These are phyloP conservation scores for Ustilago trichophora DNA, from an alignment of 1,284 basidiomycete species.

Conservation along the genomic window DNA sequence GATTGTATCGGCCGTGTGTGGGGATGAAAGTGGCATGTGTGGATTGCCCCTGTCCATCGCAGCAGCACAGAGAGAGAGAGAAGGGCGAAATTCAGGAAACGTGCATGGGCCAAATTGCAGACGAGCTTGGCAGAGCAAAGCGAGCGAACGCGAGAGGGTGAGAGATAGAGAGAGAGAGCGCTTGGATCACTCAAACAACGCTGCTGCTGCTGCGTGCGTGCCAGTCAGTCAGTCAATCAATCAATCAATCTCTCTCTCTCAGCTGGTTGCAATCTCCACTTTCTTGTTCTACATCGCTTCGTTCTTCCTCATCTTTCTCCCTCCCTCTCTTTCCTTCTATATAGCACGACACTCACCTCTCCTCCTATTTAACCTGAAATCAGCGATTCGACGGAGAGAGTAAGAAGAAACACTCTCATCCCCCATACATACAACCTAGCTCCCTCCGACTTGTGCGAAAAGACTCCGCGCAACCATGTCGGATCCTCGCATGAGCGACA, in stretches of 20 bases:
- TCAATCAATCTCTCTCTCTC: no score
- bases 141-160: no score
- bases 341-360: background rate
- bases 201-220: background rate
- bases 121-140: background rate
- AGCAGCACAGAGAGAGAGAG: background rate
- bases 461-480: no score
- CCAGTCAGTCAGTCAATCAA: no score
- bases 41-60: slow-evolving; percentile 11
- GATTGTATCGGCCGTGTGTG: slow-evolving; percentile 15
- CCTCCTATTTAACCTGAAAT: no score
- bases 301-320: background rate
- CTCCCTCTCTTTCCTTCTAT: background rate
- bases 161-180: no score
- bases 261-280: slow-evolving; percentile 6
- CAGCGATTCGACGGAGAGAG: no score
- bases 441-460: no score
- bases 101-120: background rate
- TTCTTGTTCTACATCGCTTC: background rate
- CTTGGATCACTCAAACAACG: background rate
- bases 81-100: background rate
- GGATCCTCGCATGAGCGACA: slow-evolving; percentile 70
- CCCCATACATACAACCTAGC: background rate
- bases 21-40: background rate
- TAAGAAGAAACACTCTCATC: no score